Evolutionary conservation across 768 basidiomycete species (phyloP).

Genomic region (Macrolepiota albuminosa): DNA sequence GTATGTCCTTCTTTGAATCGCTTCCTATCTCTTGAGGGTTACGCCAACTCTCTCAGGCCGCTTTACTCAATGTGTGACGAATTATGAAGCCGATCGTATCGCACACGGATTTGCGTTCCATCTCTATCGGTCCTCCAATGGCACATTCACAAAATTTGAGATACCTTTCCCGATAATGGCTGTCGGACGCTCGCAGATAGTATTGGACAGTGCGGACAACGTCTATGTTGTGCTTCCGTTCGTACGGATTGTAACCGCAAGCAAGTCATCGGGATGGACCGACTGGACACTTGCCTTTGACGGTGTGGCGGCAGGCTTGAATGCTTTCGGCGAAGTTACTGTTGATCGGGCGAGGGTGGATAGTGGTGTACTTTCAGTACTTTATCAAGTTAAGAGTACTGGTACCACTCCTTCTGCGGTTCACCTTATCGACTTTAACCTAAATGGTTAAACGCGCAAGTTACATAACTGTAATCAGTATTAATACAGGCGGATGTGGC

Average conservation of each 20-base stretch:
- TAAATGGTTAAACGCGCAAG: constrained; percentile 25
- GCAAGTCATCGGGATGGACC: constrained; percentile 38
- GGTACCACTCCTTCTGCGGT: constrained; percentile 40
- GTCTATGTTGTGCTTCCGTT: constrained; percentile 41
- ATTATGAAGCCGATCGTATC: constrained; percentile 34
- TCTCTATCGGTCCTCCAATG: constrained; percentile 33
- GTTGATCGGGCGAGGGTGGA: constrained; percentile 35
- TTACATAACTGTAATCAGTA: neutral
- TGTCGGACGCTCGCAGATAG: constrained; percentile 43
- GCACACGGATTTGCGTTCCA: constrained; percentile 38
- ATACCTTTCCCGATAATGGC: constrained; percentile 39
- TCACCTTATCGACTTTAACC: constrained; percentile 34
- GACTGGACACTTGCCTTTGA: constrained; percentile 44
- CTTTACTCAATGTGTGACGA: constrained; percentile 41
- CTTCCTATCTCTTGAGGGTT: neutral
- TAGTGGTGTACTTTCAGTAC: constrained; percentile 33
- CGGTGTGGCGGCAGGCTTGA: constrained; percentile 32
- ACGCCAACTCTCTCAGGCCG: constrained; percentile 25
- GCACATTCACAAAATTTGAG: constrained; percentile 40
- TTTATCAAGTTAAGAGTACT: constrained; percentile 38
- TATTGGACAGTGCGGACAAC: constrained; percentile 36
- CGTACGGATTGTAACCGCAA: constrained; percentile 38
- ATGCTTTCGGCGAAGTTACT: constrained; percentile 43
- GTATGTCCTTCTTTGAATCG: constrained; percentile 17
- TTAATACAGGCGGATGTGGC: neutral